A percentile compares a stretch with the other conserved stretches of the same genome.
Conservation (phyloP, 345 rosid genomes). For the Citrus trifoliata region DNA sequence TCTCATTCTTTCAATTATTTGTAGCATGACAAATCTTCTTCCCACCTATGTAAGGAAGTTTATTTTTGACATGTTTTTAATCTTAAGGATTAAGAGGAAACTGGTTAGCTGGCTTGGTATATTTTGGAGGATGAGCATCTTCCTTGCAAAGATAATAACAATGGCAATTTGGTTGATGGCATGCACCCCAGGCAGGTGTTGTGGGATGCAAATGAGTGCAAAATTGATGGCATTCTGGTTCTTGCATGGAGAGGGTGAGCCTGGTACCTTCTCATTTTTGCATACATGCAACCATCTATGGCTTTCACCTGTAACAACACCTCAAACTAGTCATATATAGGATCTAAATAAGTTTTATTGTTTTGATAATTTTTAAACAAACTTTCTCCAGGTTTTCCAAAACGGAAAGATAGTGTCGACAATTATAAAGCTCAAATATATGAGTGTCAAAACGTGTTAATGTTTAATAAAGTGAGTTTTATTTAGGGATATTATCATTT, state of each 20-base stretch:
- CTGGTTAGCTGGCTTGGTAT: background rate
- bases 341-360: too few relatives aligned
- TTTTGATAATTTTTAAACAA: too few relatives aligned
- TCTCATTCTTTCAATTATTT: too few relatives aligned
- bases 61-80: background rate
- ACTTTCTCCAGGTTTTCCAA: background rate
- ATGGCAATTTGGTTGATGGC: background rate
- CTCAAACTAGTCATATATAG: background rate
- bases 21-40: too few relatives aligned
- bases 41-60: too few relatives aligned
- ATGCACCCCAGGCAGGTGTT: background rate
- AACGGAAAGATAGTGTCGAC: background rate
- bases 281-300: background rate
- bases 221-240: background rate
- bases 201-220: background rate
- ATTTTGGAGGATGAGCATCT: background rate
- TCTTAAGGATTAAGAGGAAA: background rate
- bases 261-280: background rate
- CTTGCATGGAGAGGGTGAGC: background rate
- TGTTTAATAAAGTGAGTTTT: too few relatives aligned
- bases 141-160: background rate
- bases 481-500: too few relatives aligned
- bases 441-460: background rate
- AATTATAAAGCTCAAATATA: background rate
- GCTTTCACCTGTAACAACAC: background rate